Evolutionary conservation across 352 stramenopile genomes (phyloP), one percentile per base, ranked within the genome.

Genomic region (Globisporangium cederbergense): DNA sequence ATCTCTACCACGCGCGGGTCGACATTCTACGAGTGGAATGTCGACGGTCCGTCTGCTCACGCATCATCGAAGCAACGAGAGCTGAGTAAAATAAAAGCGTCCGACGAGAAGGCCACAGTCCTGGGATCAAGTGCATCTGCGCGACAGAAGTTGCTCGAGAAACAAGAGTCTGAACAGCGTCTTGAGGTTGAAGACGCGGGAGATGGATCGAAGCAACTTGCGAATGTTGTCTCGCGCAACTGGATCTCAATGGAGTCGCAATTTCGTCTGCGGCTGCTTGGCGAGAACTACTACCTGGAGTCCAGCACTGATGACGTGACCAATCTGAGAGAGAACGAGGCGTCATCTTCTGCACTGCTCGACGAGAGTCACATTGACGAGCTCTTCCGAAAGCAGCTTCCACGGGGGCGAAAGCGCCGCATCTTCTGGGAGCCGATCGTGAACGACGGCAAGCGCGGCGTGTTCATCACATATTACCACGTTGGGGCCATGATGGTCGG

Each of bases 391-490:
- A 65, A 73, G n/a, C 43, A 49, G 18, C n/a, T 66, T 36, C 36
- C 20, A 46, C 47, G 58, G n/a, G 36, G 49, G 4, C 54, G 64
- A 25, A 72, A 62, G 49, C 77, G 64, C 30, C 71, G 61, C 30
- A 71, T 87, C 7, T 85, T 89, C 43, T 92, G 83, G 83, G 77
- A 91, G 42, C 72, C 79, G 13, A 90, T 94, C 53, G 81, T 82
- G 36, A 90, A 86, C 52, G 78, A 88, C 34, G 83, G 86, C 40
- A 88, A 92, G 58, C 71, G 66, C 57, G 86, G 86, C 30, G 80
- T 94, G 46, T 91, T 94, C 61, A 91, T 94, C 66, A 88, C 86
- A 20, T 91, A 90, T 54, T 88, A 86, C 45, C 82, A 91, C 58
- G 77, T 86, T 28, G 79, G 78, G 13, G 79, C 78, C 6, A 88